Percentiles rank a stretch among this genome's conserved stretches.
Evolutionary conservation across 495 filamentous ascomycete species (phyloP).

Genomic region (Daldinia concentrica): DNA sequence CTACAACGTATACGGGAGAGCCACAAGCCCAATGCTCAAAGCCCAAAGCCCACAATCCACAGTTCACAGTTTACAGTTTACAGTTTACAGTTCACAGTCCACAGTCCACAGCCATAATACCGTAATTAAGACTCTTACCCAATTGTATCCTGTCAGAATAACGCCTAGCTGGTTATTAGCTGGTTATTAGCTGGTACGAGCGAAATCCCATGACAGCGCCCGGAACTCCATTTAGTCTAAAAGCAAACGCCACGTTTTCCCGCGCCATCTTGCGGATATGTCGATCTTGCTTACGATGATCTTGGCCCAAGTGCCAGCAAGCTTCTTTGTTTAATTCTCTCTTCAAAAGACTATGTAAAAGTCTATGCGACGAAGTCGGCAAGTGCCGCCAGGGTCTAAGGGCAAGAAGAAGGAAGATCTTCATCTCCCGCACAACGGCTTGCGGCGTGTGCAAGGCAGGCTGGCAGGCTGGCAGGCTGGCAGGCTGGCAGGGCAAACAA

Average conservation of each 20-base stretch:
- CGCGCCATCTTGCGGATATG: conserved; percentile 38
- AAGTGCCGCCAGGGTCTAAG: conserved; percentile 32
- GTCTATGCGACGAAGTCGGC: conserved; percentile 19
- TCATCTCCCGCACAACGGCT: conserved; percentile 37
- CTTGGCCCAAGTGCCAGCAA: conserved; percentile 27
- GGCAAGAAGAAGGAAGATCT: conserved; percentile 28
- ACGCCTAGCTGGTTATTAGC: neutral
- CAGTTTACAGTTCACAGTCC: too few species aligned
- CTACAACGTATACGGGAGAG: conserved; percentile 1
- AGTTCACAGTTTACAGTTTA: too few species aligned
- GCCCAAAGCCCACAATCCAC: too few species aligned
- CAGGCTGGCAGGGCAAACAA: conserved; percentile 9
- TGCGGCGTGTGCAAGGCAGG: neutral
- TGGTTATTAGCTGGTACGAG: neutral
- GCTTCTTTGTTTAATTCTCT: conserved; percentile 1
- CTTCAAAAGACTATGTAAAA: neutral
- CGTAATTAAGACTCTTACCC: conserved; percentile 16
- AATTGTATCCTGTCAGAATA: conserved; percentile 3
- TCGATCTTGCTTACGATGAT: conserved; percentile 39
- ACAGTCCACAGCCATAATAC: conserved; percentile 1
- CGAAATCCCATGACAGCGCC: conserved; percentile 6
- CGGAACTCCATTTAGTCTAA: neutral
- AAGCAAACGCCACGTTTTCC: conserved; percentile 18
- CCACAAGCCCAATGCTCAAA: neutral
- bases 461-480: too few species aligned